Evolutionary conservation across 2,329 filamentous ascomycete species (phyloP).

Genomic region (Aspergillus sclerotialis): DNA sequence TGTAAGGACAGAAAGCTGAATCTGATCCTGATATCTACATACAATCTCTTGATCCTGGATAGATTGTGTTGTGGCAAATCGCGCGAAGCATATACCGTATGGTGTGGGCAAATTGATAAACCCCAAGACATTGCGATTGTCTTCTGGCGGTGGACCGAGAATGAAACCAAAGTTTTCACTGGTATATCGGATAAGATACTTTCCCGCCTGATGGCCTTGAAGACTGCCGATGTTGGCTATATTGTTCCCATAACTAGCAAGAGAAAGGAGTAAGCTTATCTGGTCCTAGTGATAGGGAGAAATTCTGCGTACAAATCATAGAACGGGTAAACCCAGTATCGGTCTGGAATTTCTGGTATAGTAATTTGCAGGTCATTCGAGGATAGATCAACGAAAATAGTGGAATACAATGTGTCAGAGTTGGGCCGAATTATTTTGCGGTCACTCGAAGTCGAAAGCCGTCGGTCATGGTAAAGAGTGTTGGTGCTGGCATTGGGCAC

Average conservation of each 20-base stretch:
- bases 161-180: too few relatives aligned
- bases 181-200: slow-evolving; percentile 15
- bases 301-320: slow-evolving; percentile 18
- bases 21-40: slow-evolving; percentile 8
- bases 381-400: slow-evolving; percentile 18
- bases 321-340: slow-evolving; percentile 20
- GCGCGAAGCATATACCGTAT: slow-evolving; percentile 11
- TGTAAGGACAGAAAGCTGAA: slow-evolving; percentile 5
- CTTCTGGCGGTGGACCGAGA: too few relatives aligned
- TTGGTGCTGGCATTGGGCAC: neutral
- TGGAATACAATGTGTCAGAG: slow-evolving; percentile 22
- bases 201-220: slow-evolving; percentile 9
- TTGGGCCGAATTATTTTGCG: slow-evolving; percentile 15
- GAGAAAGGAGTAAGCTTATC: too few relatives aligned
- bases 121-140: slow-evolving; percentile 4
- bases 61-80: slow-evolving; percentile 6
- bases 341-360: slow-evolving; percentile 16
- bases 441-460: slow-evolving; percentile 8
- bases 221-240: slow-evolving; percentile 19
- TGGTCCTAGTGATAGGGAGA: neutral
- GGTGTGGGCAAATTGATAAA: slow-evolving; percentile 14
- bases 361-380: slow-evolving; percentile 16
- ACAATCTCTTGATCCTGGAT: slow-evolving; percentile 10
- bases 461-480: neutral
- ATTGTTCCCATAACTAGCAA: slow-evolving; percentile 22